A percentile compares a stretch with the other conserved stretches of the same genome.
These are phyloP conservation scores for Spatholobus suberectus DNA, from an alignment of 306 rosid species.

Conservation along the genomic window DNA sequence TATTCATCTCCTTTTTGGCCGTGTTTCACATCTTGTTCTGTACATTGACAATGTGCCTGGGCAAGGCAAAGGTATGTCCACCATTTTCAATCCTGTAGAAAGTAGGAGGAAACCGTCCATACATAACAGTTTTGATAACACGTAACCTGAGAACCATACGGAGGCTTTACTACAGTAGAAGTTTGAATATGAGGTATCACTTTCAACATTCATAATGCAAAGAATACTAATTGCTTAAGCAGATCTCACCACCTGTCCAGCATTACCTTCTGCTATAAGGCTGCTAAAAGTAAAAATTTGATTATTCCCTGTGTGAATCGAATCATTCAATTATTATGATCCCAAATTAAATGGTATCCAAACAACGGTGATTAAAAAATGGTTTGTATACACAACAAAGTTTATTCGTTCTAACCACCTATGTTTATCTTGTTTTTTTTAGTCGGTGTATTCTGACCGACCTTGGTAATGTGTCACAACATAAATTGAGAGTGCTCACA, in stretches of 20 bases:
- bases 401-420: neutral
- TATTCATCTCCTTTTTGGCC: slow-evolving; percentile 67
- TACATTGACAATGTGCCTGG: slow-evolving; percentile 69
- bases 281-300: neutral
- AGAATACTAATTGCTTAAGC: neutral
- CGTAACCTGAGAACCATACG: slow-evolving; percentile 16
- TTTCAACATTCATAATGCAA: slow-evolving; percentile 10
- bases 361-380: neutral
- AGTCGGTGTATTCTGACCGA: neutral
- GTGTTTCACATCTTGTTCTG: slow-evolving; percentile 73
- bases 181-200: neutral
- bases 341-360: neutral
- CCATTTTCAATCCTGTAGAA: slow-evolving; percentile 28
- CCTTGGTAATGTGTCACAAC: neutral
- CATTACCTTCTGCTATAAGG: neutral
- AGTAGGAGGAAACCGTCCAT: neutral
- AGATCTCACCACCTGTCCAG: neutral
- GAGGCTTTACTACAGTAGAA: neutral
- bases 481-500: too few relatives aligned
- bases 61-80: slow-evolving; percentile 64
- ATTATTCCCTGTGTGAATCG: neutral
- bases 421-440: neutral
- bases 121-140: neutral
- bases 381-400: neutral
- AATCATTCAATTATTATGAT: neutral